phyloP scores from a whole-genome alignment of 225 moss, liverwort and hornwort species.

The Marchantia polymorpha region DNA sequence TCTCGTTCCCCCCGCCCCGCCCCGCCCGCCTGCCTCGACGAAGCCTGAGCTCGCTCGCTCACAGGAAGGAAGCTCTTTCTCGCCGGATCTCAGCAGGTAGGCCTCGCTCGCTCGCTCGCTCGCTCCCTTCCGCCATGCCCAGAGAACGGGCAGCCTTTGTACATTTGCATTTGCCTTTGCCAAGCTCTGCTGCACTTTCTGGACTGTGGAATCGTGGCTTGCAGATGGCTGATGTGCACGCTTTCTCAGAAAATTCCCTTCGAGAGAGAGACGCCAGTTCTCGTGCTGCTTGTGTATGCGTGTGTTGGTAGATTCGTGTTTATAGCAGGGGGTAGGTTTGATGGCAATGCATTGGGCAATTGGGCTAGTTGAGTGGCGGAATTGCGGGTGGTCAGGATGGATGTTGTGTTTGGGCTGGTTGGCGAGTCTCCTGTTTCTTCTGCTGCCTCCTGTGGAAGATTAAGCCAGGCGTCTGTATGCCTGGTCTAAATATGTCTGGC shows the following conservation, averaged over 20 bases:
- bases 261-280: background rate
- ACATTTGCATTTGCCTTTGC: too few relatives aligned
- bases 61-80: background rate
- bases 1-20: too few relatives aligned
- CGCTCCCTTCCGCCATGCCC: too few relatives aligned
- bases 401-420: too few relatives aligned
- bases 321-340: background rate
- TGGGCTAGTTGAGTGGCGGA: background rate
- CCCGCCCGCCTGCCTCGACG: too few relatives aligned
- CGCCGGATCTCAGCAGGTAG: conserved; percentile 5
- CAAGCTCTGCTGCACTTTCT: too few relatives aligned
- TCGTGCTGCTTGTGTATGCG: too few relatives aligned
- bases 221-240: too few relatives aligned
- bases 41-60: background rate
- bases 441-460: background rate
- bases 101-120: too few relatives aligned
- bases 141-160: too few relatives aligned
- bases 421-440: background rate
- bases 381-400: background rate
- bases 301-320: background rate
- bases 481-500: background rate
- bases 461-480: background rate
- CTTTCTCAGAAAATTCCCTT: too few relatives aligned
- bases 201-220: too few relatives aligned
- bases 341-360: background rate